Evolutionary conservation across 2,329 filamentous ascomycete genomes (phyloP).

Genomic region (Byssochlamys sp.): DNA sequence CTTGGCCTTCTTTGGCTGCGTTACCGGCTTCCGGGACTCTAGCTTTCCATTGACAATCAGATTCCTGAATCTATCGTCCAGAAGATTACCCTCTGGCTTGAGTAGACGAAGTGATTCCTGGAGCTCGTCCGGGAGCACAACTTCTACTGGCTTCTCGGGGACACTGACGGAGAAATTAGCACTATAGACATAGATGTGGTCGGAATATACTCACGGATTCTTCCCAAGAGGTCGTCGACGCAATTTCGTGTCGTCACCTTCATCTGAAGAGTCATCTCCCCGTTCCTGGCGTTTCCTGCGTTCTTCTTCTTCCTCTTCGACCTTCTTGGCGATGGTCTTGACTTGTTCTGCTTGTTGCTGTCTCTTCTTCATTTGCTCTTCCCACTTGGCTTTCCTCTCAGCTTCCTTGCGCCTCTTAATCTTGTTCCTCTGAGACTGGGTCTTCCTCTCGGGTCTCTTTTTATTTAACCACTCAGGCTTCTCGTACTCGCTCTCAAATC

Average conservation of each 20-base stretch:
- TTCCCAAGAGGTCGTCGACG: slow-evolving; percentile 65
- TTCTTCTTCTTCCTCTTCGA: slow-evolving; percentile 43
- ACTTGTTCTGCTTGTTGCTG: slow-evolving; percentile 63
- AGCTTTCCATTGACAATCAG: slow-evolving; percentile 81
- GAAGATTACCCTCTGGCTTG: slow-evolving; percentile 89
- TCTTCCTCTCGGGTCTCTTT: slow-evolving; percentile 77
- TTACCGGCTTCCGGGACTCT: slow-evolving; percentile 67
- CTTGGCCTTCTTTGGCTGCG: slow-evolving; percentile 74
- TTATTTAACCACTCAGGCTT: slow-evolving; percentile 56
- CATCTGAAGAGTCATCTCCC: slow-evolving; percentile 33
- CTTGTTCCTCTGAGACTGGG: slow-evolving; percentile 74
- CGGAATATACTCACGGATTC: slow-evolving; percentile 28
- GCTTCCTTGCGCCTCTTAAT: slow-evolving; percentile 81
- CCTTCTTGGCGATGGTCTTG: slow-evolving; percentile 53
- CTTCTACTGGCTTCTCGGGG: slow-evolving; percentile 68
- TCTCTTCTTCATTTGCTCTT: slow-evolving; percentile 63
- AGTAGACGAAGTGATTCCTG: slow-evolving; percentile 70
- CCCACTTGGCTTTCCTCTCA: slow-evolving; percentile 65
- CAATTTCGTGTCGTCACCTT: slow-evolving; percentile 54
- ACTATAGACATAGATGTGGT: not conserved
- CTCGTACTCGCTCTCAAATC: slow-evolving; percentile 69
- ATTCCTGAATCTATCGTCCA: slow-evolving; percentile 85
- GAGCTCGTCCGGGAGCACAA: slow-evolving; percentile 73
- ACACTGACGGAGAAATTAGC: slow-evolving; percentile 20
- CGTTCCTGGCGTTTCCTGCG: slow-evolving; percentile 25